Evolutionary conservation across 139 green algal genomes (phyloP), one percentile per base, ranked within the genome.

Genomic region (Auxenochlorella protothecoides): DNA sequence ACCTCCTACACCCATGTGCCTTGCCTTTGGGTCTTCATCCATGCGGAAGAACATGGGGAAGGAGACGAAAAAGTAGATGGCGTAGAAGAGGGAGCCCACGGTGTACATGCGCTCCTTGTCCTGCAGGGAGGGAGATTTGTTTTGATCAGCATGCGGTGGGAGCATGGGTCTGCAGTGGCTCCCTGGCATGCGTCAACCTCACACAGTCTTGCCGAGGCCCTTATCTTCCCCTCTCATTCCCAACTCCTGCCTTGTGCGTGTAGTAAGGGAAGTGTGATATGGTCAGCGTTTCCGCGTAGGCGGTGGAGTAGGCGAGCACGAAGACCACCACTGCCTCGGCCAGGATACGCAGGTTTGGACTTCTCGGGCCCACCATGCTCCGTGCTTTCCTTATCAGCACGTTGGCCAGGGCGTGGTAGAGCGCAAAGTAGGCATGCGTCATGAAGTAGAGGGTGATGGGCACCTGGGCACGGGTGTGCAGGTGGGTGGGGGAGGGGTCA

Each of bases 401-500:
- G 76, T 99, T 99, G 68, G 90, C 86, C 0, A 98, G 62, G 7
- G 85, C 79, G 75, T 99, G 95, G 78, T 99, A 99, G 79, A 99
- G 96, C 78, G 83, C 92, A 77, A 99, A 99, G 87, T 99, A 99
- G 14, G 88, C 93, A 75, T 99, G 95, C 15, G 95, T 99, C 91
- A 99, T 96, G 27, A 98, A 79, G 80, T 92, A 97, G 55, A 99
- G 79, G 4, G 79, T 81, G 61, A 99, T 91, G 61, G 95, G 95
- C 2, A 99, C 90, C 87, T 96, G 83, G 6, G 27, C 8, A 60
- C 11, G 15, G 55, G n/a, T 5, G n/a, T 27, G 55, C 13, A 16
- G 60, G 63, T 13, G 54, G 15, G 52, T 16, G 65, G 5, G 2
- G 7, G 2, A 44, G 68, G 55, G 6, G 56, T 3, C 11, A 6